phyloP scores from a whole-genome alignment of 106 monocot genomes.

The Allium cepa region DNA sequence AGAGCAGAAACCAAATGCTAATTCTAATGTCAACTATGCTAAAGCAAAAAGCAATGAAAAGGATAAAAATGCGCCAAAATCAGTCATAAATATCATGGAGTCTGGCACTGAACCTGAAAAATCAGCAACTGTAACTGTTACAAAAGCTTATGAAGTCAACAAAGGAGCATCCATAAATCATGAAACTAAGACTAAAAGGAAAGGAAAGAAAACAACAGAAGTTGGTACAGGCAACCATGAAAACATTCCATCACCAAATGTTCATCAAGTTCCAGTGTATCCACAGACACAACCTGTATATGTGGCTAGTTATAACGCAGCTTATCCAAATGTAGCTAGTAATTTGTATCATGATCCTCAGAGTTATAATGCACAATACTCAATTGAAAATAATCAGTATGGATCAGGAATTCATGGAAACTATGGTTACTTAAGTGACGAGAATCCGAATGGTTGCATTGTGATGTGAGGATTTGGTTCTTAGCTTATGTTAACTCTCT shows the following conservation, averaged over 20 bases:
- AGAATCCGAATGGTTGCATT: constrained; percentile 54
- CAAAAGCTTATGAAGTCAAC: constrained; percentile 1
- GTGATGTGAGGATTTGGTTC: constrained; percentile 46
- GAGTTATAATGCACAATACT: not conserved
- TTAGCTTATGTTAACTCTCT: not conserved
- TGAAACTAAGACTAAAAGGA: constrained; percentile 1
- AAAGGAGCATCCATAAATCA: no score
- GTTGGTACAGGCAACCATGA: no score
- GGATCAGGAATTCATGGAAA: constrained; percentile 9
- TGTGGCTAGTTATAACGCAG: constrained; percentile 34
- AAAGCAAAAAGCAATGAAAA: constrained; percentile 1
- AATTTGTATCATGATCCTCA: constrained; percentile 19
- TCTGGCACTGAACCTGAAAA: not conserved
- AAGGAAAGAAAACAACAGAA: constrained; percentile 3
- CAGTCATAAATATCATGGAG: not conserved
- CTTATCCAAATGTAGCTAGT: constrained; percentile 23
- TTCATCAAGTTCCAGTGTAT: constrained; percentile 1
- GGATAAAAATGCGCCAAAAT: not conserved
- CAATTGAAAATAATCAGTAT: constrained; percentile 6
- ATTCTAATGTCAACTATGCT: not conserved
- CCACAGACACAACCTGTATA: constrained; percentile 11
- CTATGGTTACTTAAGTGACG: constrained; percentile 55
- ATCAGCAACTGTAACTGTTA: not conserved
- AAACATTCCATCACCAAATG: no score
- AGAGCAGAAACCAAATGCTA: constrained; percentile 17